Evolutionary conservation across 78 protist species (phyloP).

Genomic region (Capsaspora owczarzaki): DNA sequence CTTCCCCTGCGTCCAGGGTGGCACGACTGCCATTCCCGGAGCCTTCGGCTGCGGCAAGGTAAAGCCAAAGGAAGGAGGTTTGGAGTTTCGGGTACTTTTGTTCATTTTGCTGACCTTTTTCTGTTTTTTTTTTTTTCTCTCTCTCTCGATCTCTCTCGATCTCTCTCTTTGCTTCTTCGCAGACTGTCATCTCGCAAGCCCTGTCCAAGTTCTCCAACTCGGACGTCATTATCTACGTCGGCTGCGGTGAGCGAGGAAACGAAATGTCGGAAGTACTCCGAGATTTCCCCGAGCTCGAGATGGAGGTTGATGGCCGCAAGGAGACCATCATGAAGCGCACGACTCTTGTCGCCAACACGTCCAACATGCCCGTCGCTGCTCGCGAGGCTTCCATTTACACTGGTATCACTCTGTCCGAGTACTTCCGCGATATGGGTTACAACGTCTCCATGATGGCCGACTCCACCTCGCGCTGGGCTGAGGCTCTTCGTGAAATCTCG

Average conservation of each 20-base stretch:
- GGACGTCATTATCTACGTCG: slow-evolving; percentile 98
- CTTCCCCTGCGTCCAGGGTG: slow-evolving; percentile 98
- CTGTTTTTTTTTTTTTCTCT: too few species aligned
- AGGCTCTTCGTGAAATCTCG: slow-evolving; percentile 99
- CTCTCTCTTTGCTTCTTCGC: too few species aligned
- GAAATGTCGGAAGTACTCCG: slow-evolving; percentile 99
- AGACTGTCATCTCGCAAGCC: slow-evolving; percentile 99
- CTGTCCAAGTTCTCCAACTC: slow-evolving; percentile 99
- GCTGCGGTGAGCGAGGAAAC: slow-evolving; percentile 98
- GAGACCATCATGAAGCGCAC: slow-evolving; percentile 99
- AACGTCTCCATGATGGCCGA: slow-evolving; percentile 99
- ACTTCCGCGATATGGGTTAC: slow-evolving; percentile 98
- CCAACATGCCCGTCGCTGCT: slow-evolving; percentile 99
- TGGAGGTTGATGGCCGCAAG: slow-evolving; percentile 56
- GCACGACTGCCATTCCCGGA: slow-evolving; percentile 99
- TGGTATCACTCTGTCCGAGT: slow-evolving; percentile 98
- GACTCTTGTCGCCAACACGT: slow-evolving; percentile 98
- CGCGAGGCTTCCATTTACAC: slow-evolving; percentile 99
- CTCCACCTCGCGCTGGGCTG: slow-evolving; percentile 99
- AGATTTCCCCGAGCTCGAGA: slow-evolving; percentile 94
- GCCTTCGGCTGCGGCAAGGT: slow-evolving; percentile 99
- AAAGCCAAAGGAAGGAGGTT: too few species aligned
- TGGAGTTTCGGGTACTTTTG: too few species aligned
- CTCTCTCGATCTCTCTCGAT: too few species aligned
- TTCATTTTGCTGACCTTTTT: too few species aligned